Evolutionary conservation across 169 alveolate genomes (phyloP), one percentile per base, ranked within the genome.

Genomic region (Eimeria maxima): DNA sequence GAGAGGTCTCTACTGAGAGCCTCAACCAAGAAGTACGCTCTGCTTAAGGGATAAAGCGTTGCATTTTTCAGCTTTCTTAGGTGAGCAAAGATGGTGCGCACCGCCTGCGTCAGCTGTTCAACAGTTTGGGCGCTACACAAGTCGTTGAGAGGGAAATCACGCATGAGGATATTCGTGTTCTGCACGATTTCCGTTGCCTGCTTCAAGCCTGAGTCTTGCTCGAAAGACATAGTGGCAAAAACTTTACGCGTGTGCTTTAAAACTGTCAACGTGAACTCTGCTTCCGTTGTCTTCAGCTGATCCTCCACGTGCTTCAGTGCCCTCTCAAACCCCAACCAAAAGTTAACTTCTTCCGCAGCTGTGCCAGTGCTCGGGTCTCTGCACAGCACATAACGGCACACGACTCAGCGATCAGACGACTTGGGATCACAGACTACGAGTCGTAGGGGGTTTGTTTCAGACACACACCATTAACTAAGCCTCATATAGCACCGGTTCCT

Each of bases 91-190:
- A 99, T 98, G 44, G 97, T 97, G 44, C 98, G 97, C 47, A 99
- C 97, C 44, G 99, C 99, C 67, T 98, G 98, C 50, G 97, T 97
- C 42, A 98, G 97, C 87, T 98, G 99, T 50, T 97, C 98, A 63
- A 99, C 95, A 27, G 98, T 98, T 20, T 97, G 98, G 13, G 99
- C 99, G 33, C 99, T 98, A 57, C 99, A 96, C 89, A 99, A 95
- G 80, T 98, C 99, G 88, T 98, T 98, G 55, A 99, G 98, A 27
- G 99, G 99, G 90, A 99, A 98, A 96, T 99, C 99, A 83, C 98
- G 99, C 96, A 99, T 98, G 83, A 99, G 96, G 69, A 97, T 95
- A 97, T 98, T 98, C 88, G 98, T 98, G 76, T 98, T 98, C 76
- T 98, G 97, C 29, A 99, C 99, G 81, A 98, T 98, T 95, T 99